These are phyloP conservation scores for Aotearoamyces nothofagi DNA, from an alignment of 2,329 filamentous ascomycete genomes.

Conservation along the genomic window DNA sequence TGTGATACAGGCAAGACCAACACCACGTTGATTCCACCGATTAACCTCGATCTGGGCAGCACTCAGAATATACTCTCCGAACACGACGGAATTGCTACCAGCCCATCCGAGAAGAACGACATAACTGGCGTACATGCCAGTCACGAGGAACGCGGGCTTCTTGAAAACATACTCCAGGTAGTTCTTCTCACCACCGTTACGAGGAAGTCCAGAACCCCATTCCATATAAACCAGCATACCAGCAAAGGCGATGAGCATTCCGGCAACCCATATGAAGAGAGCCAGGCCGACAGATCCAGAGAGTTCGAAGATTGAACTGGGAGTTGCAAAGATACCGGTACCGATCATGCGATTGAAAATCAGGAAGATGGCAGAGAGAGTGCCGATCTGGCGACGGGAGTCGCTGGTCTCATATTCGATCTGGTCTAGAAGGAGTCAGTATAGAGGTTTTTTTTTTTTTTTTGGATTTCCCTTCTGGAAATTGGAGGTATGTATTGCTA, in stretches of 20 bases:
- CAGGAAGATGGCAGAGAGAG: constrained; percentile 38
- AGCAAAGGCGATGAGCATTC: constrained; percentile 43
- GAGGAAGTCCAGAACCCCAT: constrained; percentile 48
- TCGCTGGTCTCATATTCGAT: constrained; percentile 9
- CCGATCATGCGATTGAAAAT: constrained; percentile 54
- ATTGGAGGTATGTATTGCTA: too few species aligned
- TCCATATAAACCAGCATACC: constrained; percentile 52
- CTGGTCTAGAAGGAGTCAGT: too few species aligned
- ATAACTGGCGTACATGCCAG: constrained; percentile 44
- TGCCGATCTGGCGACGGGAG: constrained; percentile 34
- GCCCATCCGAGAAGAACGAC: constrained; percentile 51
- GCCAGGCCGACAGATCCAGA: constrained; percentile 46
- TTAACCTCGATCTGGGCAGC: constrained; percentile 45
- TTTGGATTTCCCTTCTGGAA: too few species aligned
- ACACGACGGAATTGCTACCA: constrained; percentile 51
- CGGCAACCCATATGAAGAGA: constrained; percentile 47
- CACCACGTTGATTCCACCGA: constrained; percentile 51
- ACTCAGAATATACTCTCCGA: constrained; percentile 55
- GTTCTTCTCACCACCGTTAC: constrained; percentile 51
- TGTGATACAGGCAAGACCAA: constrained; percentile 53
- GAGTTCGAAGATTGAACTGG: constrained; percentile 37
- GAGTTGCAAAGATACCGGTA: constrained; percentile 52
- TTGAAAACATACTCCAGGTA: constrained; percentile 51
- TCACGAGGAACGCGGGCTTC: constrained; percentile 43
- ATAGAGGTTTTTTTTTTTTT: too few species aligned